Conservation (phyloP, 495 filamentous ascomycete genomes). For the Penicillium riverlandense region DNA sequence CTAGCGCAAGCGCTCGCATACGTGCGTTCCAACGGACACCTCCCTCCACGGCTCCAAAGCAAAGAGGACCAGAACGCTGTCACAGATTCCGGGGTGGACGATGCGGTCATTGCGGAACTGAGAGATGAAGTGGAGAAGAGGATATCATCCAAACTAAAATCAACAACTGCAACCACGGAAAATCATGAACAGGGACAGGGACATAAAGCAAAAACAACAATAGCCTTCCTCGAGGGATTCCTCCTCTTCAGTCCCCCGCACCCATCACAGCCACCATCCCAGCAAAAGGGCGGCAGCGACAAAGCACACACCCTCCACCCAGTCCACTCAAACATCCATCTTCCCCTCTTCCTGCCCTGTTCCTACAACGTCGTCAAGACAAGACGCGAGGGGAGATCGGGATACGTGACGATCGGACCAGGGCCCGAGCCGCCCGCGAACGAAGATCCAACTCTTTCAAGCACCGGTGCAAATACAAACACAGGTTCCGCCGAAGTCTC, state of each 20-base stretch:
- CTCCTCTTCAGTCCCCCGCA: slow-evolving; percentile 56
- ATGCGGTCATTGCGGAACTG: slow-evolving; percentile 7
- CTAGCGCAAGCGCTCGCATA: slow-evolving; percentile 55
- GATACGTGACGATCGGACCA: slow-evolving; percentile 75
- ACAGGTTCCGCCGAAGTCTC: background rate
- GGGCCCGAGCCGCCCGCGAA: slow-evolving; percentile 13
- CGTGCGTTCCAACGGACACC: slow-evolving; percentile 56
- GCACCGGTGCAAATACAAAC: background rate
- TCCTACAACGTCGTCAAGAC: slow-evolving; percentile 51
- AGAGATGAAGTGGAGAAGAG: slow-evolving; percentile 5
- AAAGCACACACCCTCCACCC: slow-evolving; percentile 13
- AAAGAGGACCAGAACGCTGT: slow-evolving; percentile 73
- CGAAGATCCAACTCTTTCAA: background rate
- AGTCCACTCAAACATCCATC: slow-evolving; percentile 55
- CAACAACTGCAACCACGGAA: too few relatives aligned
- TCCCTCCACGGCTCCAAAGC: slow-evolving; percentile 57
- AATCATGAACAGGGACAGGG: slow-evolving; percentile 17
- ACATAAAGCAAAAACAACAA: slow-evolving; percentile 5
- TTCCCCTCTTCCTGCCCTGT: slow-evolving; percentile 69
- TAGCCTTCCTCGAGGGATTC: slow-evolving; percentile 73
- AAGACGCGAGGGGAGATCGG: slow-evolving; percentile 64
- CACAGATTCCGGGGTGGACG: slow-evolving; percentile 42
- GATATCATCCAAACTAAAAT: slow-evolving; percentile 8
- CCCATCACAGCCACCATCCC: background rate
- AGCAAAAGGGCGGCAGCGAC: slow-evolving; percentile 5